Conservation (phyloP, 441 rosid species). For the Monsonia emarginata region DNA sequence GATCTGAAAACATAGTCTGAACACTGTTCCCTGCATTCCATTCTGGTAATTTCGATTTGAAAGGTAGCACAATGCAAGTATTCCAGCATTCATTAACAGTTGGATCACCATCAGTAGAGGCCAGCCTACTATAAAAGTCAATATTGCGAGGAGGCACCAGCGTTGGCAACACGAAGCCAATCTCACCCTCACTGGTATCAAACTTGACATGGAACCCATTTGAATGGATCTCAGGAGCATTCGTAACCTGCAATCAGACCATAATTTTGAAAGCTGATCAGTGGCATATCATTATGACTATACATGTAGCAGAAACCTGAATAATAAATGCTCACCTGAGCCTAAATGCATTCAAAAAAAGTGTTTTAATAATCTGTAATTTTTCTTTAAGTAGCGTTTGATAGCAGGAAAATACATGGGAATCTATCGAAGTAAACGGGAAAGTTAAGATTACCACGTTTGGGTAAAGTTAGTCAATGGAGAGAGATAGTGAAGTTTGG, state of each 20-base stretch:
- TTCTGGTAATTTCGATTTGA: slow-evolving; percentile 53
- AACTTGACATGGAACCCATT: slow-evolving; percentile 95
- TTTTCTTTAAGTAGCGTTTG: too few species aligned
- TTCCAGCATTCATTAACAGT: slow-evolving; percentile 50
- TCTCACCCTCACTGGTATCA: slow-evolving; percentile 89
- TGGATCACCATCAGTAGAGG: slow-evolving; percentile 27
- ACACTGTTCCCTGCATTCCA: slow-evolving; percentile 44
- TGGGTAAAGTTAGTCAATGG: too few species aligned
- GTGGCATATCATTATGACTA: not conserved
- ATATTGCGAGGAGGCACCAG: slow-evolving; percentile 61
- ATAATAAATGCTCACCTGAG: too few species aligned
- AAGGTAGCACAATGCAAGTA: slow-evolving; percentile 88
- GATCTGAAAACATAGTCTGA: slow-evolving; percentile 76
- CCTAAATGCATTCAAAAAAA: too few species aligned
- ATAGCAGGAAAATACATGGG: too few species aligned
- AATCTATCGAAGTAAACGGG: too few species aligned
- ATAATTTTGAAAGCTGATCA: slow-evolving; percentile 13
- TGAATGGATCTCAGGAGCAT: slow-evolving; percentile 99
- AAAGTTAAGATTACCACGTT: too few species aligned
- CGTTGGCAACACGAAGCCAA: slow-evolving; percentile 92
- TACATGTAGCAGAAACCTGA: not conserved
- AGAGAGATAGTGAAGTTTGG: too few species aligned
- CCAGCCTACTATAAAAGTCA: slow-evolving; percentile 38
- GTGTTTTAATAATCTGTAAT: too few species aligned
- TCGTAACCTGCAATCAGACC: slow-evolving; percentile 54